phyloP scores from a whole-genome alignment of 2,329 filamentous ascomycete genomes.

The Penicillium psychrosexuale region DNA sequence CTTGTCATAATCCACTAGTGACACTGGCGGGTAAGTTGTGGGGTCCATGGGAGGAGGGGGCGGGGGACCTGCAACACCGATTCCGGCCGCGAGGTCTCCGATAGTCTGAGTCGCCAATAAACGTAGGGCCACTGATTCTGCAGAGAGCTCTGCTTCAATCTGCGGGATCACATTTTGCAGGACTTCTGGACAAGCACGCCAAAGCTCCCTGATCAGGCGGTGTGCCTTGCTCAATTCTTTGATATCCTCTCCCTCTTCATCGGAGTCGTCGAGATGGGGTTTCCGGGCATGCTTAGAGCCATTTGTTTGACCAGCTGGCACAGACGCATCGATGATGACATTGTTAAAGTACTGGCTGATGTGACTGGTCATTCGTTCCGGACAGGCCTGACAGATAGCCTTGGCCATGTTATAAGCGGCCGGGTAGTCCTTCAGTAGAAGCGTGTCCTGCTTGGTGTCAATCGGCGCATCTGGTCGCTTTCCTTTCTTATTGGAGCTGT shows the following conservation, averaged over 20 bases:
- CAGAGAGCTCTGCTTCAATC: constrained; percentile 84
- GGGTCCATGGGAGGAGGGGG: constrained; percentile 71
- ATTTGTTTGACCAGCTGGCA: constrained; percentile 54
- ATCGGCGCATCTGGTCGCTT: constrained; percentile 52
- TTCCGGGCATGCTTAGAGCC: constrained; percentile 48
- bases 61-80: constrained; percentile 85
- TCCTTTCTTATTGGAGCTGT: constrained; percentile 56
- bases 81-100: constrained; percentile 90
- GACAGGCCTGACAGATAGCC: constrained; percentile 81
- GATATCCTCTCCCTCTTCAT: constrained; percentile 76
- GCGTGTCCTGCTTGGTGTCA: constrained; percentile 75
- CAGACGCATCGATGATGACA: constrained; percentile 85
- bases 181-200: constrained; percentile 84
- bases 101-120: constrained; percentile 89
- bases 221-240: constrained; percentile 89
- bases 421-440: constrained; percentile 82
- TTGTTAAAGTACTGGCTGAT: constrained; percentile 97
- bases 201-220: constrained; percentile 82
- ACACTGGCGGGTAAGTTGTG: constrained; percentile 71
- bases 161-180: constrained; percentile 92
- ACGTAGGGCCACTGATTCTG: constrained; percentile 83
- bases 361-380: constrained; percentile 91
- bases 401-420: constrained; percentile 96
- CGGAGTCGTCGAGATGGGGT: constrained; percentile 57
- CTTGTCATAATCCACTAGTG: constrained; percentile 46